Evolutionary conservation across 139 green algal species (phyloP).

Genomic region (Desmodesmus armatus): DNA sequence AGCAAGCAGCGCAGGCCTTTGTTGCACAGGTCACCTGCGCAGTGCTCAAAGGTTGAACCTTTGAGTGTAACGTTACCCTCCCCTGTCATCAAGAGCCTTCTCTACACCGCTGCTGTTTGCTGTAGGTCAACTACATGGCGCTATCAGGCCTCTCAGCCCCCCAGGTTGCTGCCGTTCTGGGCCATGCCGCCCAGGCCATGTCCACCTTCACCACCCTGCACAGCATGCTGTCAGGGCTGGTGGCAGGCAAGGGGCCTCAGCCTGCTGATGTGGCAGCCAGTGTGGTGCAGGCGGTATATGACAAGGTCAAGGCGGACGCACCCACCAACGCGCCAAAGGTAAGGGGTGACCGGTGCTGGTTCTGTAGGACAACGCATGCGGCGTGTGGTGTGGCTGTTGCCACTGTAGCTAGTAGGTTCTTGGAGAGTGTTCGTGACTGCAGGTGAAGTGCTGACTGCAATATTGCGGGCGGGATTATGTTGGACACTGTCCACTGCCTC

Average conservation of each 20-base stretch:
- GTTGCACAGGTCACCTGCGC: background rate
- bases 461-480: too few relatives aligned
- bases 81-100: too few relatives aligned
- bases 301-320: background rate
- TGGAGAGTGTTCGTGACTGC: too few relatives aligned
- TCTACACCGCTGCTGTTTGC: background rate
- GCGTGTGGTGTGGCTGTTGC: too few relatives aligned
- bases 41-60: background rate
- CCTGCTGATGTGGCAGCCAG: background rate
- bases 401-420: too few relatives aligned
- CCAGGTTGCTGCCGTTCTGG: conserved; percentile 19
- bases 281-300: conserved; percentile 19
- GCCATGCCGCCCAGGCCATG: background rate
- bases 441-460: too few relatives aligned
- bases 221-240: background rate
- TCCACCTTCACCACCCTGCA: background rate
- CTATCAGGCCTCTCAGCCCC: background rate
- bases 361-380: background rate
- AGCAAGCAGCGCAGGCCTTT: background rate
- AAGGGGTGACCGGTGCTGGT: too few relatives aligned
- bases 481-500: too few relatives aligned
- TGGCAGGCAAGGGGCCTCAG: background rate
- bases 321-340: too few relatives aligned
- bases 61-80: background rate
- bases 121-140: conserved; percentile 18